Percentiles rank a stretch among this genome's conserved stretches.
Conservation (phyloP, 2,329 filamentous ascomycete species). For the Aspergillus sp. region DNA sequence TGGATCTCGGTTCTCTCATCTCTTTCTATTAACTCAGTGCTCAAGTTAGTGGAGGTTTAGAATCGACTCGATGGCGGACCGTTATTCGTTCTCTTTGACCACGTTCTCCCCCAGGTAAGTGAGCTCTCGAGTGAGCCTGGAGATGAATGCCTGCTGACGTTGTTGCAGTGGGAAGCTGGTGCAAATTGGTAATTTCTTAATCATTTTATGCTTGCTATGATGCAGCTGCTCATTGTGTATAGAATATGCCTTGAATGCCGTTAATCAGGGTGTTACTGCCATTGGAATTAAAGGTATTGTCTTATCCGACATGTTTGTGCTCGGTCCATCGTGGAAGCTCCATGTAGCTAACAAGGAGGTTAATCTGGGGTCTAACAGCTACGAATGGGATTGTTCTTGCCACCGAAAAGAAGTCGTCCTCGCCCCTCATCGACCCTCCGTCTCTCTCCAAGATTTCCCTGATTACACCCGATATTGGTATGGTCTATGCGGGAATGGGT, state of each 20-base stretch:
- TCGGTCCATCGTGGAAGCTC: conserved; percentile 1
- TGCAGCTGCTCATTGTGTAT: conserved; percentile 10
- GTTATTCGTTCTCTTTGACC: conserved; percentile 98
- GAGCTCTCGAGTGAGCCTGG: conserved; percentile 26
- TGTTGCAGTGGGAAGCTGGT: conserved; percentile 84
- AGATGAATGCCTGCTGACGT: conserved; percentile 37
- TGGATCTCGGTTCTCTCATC: neutral
- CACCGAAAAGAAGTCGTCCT: conserved; percentile 98
- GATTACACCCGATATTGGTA: conserved; percentile 97
- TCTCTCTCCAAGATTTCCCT: conserved; percentile 96
- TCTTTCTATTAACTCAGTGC: neutral
- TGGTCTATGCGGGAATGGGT: conserved; percentile 99
- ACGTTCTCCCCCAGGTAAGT: conserved; percentile 90
- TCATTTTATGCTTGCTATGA: neutral
- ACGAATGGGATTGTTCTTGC: conserved; percentile 98
- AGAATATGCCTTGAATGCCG: conserved; percentile 99
- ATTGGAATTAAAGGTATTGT: conserved; percentile 88
- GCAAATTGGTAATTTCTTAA: conserved; percentile 66
- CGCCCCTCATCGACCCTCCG: conserved; percentile 87
- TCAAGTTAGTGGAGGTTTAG: conserved; percentile 11
- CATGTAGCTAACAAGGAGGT: conserved; percentile 7
- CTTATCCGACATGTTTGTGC: neutral
- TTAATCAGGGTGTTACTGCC: conserved; percentile 98
- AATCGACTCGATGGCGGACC: conserved; percentile 69
- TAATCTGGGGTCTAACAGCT: conserved; percentile 46